Percentiles rank a stretch among this genome's conserved stretches.
phyloP scores from a whole-genome alignment of 2,329 filamentous ascomycete species.

The Xylaria sp. region DNA sequence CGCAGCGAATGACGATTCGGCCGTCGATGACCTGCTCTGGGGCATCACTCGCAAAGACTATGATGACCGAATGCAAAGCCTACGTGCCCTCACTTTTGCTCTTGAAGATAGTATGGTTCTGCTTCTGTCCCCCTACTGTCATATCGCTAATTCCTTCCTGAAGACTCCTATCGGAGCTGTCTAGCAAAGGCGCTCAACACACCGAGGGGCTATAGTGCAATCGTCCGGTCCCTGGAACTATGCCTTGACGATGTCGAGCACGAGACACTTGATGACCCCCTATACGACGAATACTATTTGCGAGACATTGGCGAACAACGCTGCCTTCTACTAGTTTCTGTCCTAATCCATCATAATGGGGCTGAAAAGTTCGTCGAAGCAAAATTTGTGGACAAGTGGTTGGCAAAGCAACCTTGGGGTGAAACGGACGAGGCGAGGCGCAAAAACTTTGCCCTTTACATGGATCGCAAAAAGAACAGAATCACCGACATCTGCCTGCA shows the following conservation, averaged over 20 bases:
- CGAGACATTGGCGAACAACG: conserved; percentile 70
- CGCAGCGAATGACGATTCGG: conserved; percentile 66
- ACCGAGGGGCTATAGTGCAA: conserved; percentile 62
- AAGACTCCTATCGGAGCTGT: conserved; percentile 49
- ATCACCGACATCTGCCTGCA: conserved; percentile 63
- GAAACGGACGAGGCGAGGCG: conserved; percentile 60
- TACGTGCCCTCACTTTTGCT: conserved; percentile 66
- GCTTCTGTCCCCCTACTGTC: background rate
- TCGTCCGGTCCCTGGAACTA: conserved; percentile 69
- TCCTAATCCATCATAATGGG: conserved; percentile 69
- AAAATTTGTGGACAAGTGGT: conserved; percentile 76
- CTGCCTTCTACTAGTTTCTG: conserved; percentile 65
- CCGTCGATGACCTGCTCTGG: conserved; percentile 62
- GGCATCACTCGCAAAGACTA: conserved; percentile 69
- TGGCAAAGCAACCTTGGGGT: conserved; percentile 78
- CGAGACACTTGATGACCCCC: conserved; percentile 62
- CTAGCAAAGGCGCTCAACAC: conserved; percentile 59
- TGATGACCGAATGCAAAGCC: conserved; percentile 65
- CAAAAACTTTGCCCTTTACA: conserved; percentile 63
- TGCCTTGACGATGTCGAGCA: conserved; percentile 61
- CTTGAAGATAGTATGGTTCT: conserved; percentile 57
- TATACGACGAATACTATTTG: conserved; percentile 71
- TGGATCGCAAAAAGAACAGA: conserved; percentile 60
- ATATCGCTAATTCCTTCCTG: conserved; percentile 39
- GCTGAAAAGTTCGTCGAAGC: conserved; percentile 68